Base-by-base conservation (phyloP, 805 yeast genomes). In the Myxozyma udenii region DNA sequence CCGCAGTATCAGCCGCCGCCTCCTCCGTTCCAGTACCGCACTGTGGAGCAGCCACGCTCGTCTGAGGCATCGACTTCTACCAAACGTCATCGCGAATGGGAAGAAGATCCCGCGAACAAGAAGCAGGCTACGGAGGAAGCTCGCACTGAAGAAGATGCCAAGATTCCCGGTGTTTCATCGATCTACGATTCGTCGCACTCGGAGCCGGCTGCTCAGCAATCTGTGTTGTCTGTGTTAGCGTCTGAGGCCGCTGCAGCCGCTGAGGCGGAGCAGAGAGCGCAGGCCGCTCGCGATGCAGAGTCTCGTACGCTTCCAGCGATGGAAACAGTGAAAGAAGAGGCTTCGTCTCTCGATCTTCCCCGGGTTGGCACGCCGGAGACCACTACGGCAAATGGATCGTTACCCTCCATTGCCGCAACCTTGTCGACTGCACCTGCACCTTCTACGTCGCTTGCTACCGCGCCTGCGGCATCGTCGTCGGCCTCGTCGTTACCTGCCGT, bases 1-100 rank as follows among this genome's bases (percentile, higher is more conserved):
- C 66, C 57, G 35, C 64, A 46, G 28, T 60, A 50, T 38, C 62
- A 53, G 22, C 64, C 57, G 3, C 53, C 53, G 14, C 50, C 43
- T 7, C 33, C 33, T 9, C 33, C 33, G 9, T 14, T 14, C 9
- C 33, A 9, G 9, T 9, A 9, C 14, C 14, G 9, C 14, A 14
- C 9, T 9, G 14, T 9, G 12, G 14, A 28, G 9, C 33, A 28
- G 14, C 12, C 9, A 9, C 12, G 9, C 14, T 9, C 9, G 14
- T 9, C 9, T 28, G 14, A 28, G 9, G 33, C 14, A 9, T 9
- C 12, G 33, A 28, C 48, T 23, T 25, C 47, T 16, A 24, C 51
- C 35, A 55, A 55, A 42, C 53, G 59, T 4, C 51, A 48, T 22
- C 47, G 59, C 11, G 59, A 55, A 41, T 55, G 54, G 58, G 57